Conservation (phyloP, 768 basidiomycete genomes). For the Collybiopsis confluens region DNA sequence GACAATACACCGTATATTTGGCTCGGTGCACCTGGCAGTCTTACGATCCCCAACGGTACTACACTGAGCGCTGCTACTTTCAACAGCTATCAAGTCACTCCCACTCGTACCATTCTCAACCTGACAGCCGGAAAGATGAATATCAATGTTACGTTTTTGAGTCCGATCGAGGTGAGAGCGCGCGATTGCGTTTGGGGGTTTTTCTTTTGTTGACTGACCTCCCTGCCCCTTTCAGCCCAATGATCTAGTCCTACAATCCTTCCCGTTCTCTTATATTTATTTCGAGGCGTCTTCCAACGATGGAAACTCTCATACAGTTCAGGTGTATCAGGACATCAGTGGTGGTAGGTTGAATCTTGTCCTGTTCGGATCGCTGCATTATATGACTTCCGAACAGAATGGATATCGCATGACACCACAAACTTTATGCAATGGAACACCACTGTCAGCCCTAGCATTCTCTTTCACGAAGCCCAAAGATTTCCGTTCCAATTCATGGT, state of each 20-base stretch:
- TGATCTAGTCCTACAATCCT: slow-evolving; percentile 46
- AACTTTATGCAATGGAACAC: slow-evolving; percentile 42
- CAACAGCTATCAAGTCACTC: slow-evolving; percentile 10
- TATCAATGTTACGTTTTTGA: slow-evolving; percentile 13
- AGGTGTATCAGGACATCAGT: slow-evolving; percentile 45
- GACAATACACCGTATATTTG: slow-evolving; percentile 10
- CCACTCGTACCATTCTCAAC: slow-evolving; percentile 9
- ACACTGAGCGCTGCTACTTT: background rate
- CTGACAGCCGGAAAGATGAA: slow-evolving; percentile 9
- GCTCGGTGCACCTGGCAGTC: background rate
- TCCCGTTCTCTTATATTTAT: slow-evolving; percentile 49
- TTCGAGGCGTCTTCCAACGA: slow-evolving; percentile 35
- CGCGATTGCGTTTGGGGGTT: background rate
- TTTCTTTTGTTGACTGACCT: background rate
- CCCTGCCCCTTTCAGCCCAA: slow-evolving; percentile 27
- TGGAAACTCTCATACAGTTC: slow-evolving; percentile 32
- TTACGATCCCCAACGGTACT: background rate
- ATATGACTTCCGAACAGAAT: slow-evolving; percentile 20
- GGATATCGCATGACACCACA: slow-evolving; percentile 27
- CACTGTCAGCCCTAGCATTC: slow-evolving; percentile 24
- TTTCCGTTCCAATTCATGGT: slow-evolving; percentile 25
- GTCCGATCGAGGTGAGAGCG: slow-evolving; percentile 13
- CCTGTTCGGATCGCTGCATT: background rate
- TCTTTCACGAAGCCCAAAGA: slow-evolving; percentile 42
- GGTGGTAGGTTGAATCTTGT: slow-evolving; percentile 13